Conservation (phyloP, 176 grass and related monocot species). For the Microstegium vimineum region DNA sequence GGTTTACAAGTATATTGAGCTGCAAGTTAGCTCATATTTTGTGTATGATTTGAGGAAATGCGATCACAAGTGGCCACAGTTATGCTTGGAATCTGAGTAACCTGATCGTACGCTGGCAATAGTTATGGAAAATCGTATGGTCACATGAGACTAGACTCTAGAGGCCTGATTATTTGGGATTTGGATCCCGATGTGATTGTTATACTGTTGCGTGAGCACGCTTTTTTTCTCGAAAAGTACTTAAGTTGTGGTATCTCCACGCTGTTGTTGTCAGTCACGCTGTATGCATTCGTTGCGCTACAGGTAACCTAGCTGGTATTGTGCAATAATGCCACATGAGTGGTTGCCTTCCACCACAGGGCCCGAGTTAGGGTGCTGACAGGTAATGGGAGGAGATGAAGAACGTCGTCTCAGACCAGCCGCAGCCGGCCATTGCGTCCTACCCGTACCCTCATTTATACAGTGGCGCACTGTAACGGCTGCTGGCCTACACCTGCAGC, state of each 20-base stretch:
- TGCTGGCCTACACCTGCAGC: background rate
- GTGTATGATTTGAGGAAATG: slow-evolving; percentile 28
- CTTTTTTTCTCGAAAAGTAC: background rate
- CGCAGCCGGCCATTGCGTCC: background rate
- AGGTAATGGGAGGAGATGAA: too few species aligned
- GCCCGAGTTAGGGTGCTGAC: too few species aligned
- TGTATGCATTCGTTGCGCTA: slow-evolving; percentile 1
- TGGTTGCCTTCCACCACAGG: background rate
- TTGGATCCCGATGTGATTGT: slow-evolving; percentile 26
- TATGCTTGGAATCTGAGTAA: background rate
- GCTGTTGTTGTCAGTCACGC: slow-evolving; percentile 30
- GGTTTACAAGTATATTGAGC: slow-evolving; percentile 52
- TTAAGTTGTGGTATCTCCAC: background rate
- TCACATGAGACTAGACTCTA: background rate
- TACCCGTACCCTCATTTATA: background rate
- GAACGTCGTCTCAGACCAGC: too few species aligned
- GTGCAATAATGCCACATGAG: slow-evolving; percentile 36
- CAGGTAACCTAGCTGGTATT: slow-evolving; percentile 7
- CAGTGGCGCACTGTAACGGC: background rate
- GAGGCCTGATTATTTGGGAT: background rate
- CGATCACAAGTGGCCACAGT: background rate
- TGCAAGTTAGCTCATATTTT: slow-evolving; percentile 20
- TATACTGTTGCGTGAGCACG: background rate
- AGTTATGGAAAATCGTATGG: background rate
- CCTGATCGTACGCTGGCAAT: background rate